These are phyloP conservation scores for Raphanus hybrid DNA, from an alignment of 441 rosid species.

Conservation along the genomic window DNA sequence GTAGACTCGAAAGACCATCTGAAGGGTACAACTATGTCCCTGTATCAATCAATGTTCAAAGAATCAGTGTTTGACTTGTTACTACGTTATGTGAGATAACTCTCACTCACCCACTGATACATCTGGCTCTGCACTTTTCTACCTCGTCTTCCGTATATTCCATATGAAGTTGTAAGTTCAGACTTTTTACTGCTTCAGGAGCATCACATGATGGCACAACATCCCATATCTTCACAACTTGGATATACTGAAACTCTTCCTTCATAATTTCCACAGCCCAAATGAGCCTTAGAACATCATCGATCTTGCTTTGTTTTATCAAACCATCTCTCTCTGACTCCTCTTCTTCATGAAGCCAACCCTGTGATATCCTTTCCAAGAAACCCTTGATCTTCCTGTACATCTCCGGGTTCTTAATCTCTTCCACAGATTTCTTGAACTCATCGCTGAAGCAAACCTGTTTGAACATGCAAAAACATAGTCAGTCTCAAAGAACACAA, in stretches of 20 bases:
- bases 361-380: slow-evolving; percentile 45
- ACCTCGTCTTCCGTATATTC: slow-evolving; percentile 24
- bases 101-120: slow-evolving; percentile 33
- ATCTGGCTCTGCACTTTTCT: slow-evolving; percentile 29
- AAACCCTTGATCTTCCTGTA: slow-evolving; percentile 22
- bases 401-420: slow-evolving; percentile 11
- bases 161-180: slow-evolving; percentile 18
- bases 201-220: slow-evolving; percentile 17
- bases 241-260: slow-evolving; percentile 29
- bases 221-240: slow-evolving; percentile 25
- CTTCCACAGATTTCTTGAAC: slow-evolving; percentile 43
- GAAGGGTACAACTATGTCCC: slow-evolving; percentile 14
- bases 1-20: slow-evolving; percentile 23
- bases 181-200: slow-evolving; percentile 25
- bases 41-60: slow-evolving; percentile 9
- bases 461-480: neutral
- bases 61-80: neutral
- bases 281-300: slow-evolving; percentile 22
- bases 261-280: slow-evolving; percentile 41
- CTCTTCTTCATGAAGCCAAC: slow-evolving; percentile 44
- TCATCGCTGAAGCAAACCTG: slow-evolving; percentile 48
- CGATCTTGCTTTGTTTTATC: slow-evolving; percentile 29
- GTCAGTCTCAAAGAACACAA: neutral
- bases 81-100: neutral
- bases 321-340: slow-evolving; percentile 19